Conservation (phyloP, 768 basidiomycete species). For the Hygrophoropsis aurantiaca region DNA sequence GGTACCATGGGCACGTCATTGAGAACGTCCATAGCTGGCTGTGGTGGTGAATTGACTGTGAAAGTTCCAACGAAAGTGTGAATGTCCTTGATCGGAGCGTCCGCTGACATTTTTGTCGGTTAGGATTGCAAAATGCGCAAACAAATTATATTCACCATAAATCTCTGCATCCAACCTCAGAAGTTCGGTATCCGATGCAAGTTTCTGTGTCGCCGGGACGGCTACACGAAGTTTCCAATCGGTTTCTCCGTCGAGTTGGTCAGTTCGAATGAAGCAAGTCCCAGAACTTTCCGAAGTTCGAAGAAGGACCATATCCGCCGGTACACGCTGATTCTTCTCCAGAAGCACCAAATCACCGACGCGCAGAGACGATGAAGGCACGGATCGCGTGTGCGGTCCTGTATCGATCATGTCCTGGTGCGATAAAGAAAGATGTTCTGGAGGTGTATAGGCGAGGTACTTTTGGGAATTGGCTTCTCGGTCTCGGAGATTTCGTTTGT, state of each 20-base stretch:
- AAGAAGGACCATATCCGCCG: slow-evolving; percentile 89
- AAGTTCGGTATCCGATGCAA: slow-evolving; percentile 50
- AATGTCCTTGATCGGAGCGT: slow-evolving; percentile 95
- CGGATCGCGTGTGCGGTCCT: slow-evolving; percentile 62
- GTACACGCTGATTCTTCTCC: slow-evolving; percentile 97
- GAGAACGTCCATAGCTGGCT: slow-evolving; percentile 25
- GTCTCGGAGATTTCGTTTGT: slow-evolving; percentile 90
- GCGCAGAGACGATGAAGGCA: slow-evolving; percentile 84
- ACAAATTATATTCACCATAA: slow-evolving; percentile 64
- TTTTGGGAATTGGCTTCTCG: slow-evolving; percentile 92
- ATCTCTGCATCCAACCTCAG: slow-evolving; percentile 79
- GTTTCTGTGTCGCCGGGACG: slow-evolving; percentile 77
- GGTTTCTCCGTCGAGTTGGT: slow-evolving; percentile 98
- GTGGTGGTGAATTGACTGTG: slow-evolving; percentile 56
- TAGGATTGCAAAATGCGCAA: slow-evolving; percentile 16
- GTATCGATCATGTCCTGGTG: slow-evolving; percentile 36
- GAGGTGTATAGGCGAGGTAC: slow-evolving; percentile 78
- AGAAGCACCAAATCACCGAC: slow-evolving; percentile 90
- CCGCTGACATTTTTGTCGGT: slow-evolving; percentile 50
- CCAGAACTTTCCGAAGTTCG: slow-evolving; percentile 87
- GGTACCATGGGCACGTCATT: slow-evolving; percentile 41
- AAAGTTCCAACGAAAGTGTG: slow-evolving; percentile 94
- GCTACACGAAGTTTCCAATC: slow-evolving; percentile 98
- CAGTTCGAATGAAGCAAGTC: slow-evolving; percentile 96
- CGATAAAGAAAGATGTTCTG: slow-evolving; percentile 29